These are phyloP conservation scores for Beauveria bassiana DNA, from an alignment of 2,329 filamentous ascomycete species.

Conservation along the genomic window DNA sequence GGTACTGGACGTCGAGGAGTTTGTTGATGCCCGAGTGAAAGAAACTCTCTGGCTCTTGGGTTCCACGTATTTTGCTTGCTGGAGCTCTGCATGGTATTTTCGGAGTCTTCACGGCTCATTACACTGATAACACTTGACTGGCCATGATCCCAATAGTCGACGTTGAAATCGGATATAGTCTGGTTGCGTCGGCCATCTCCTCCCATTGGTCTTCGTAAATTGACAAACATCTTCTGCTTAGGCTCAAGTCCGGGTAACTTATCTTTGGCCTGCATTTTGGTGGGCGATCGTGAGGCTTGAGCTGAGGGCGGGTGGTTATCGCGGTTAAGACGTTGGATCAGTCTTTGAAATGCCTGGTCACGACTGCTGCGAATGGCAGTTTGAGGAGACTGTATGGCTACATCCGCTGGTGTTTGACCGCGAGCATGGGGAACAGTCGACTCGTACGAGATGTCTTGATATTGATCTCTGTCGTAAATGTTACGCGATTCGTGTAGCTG, in stretches of 20 bases:
- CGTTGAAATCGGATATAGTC: conserved; percentile 7
- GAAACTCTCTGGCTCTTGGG: conserved; percentile 26
- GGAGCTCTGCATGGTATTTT: background rate
- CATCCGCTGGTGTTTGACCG: background rate
- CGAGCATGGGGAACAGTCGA: background rate
- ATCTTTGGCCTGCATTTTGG: background rate
- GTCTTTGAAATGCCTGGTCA: conserved; percentile 3
- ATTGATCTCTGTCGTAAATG: background rate
- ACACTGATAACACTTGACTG: background rate
- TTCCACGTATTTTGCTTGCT: conserved; percentile 19
- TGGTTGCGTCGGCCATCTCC: conserved; percentile 4
- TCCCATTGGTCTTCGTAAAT: background rate
- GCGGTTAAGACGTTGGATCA: conserved; percentile 2
- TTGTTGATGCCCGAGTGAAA: conserved; percentile 18
- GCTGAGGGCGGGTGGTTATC: background rate
- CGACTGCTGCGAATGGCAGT: background rate
- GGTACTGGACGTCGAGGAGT: background rate
- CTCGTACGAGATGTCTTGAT: background rate
- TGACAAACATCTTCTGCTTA: background rate
- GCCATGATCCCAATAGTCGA: conserved; percentile 5
- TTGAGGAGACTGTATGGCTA: background rate
- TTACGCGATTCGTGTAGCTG: background rate
- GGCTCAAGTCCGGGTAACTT: background rate
- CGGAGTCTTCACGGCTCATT: background rate
- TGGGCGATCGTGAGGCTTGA: background rate